A percentile compares a stretch with the other conserved stretches of the same genome.
Conservation (phyloP, 169 alveolate species). For the Sarcocystis neurona region DNA sequence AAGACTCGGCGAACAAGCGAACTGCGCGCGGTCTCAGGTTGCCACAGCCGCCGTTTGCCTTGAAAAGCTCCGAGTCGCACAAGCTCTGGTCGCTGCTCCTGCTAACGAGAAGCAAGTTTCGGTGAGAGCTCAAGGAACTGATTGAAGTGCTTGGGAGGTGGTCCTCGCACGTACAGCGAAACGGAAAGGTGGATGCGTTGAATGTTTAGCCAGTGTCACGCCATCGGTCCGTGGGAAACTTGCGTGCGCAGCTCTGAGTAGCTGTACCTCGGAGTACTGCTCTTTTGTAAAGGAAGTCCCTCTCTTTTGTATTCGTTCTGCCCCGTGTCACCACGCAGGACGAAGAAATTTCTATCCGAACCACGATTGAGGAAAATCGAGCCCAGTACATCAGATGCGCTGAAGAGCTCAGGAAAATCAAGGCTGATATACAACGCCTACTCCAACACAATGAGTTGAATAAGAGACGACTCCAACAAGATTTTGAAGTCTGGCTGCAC, state of each 20-base stretch:
- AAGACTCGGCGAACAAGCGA: constrained; percentile 74
- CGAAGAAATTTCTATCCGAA: constrained; percentile 25
- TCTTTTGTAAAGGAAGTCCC: not conserved
- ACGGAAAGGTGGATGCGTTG: no score
- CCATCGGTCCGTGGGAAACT: no score
- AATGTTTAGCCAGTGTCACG: no score
- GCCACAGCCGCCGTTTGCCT: not conserved
- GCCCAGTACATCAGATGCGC: constrained; percentile 8
- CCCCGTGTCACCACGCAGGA: not conserved
- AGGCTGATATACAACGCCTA: constrained; percentile 17
- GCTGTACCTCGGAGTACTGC: no score
- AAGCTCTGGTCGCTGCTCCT: no score
- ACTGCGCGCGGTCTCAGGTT: constrained; percentile 76
- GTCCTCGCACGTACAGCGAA: no score
- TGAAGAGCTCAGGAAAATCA: not conserved
- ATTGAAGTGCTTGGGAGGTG: no score
- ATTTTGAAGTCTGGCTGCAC: constrained; percentile 65
- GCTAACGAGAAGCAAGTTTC: no score
- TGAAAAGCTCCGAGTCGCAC: constrained; percentile 21
- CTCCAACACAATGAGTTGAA: constrained; percentile 11
- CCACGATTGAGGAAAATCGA: not conserved
- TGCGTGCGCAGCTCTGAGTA: no score
- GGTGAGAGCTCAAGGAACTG: no score
- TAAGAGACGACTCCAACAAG: constrained; percentile 59
- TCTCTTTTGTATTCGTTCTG: not conserved